phyloP scores from a whole-genome alignment of 2,329 filamentous ascomycete genomes.

The Pseudocercospora cruenta region DNA sequence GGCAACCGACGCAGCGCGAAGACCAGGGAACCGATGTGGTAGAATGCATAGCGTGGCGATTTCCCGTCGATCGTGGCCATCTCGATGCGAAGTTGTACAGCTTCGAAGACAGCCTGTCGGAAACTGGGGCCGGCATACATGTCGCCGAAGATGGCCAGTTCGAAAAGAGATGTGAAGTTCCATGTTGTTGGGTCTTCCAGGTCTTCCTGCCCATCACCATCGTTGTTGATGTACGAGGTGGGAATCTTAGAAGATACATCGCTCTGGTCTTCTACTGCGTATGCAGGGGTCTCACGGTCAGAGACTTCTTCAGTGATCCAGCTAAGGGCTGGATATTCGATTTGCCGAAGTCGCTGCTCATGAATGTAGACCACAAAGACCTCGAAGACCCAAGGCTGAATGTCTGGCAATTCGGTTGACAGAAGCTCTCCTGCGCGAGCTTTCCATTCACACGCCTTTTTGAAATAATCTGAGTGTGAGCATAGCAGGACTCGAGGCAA shows the following conservation, averaged over 20 bases:
- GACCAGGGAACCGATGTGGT: neutral
- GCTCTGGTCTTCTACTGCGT: neutral
- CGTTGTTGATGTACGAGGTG: neutral
- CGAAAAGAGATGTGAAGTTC: neutral
- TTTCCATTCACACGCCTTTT: constrained; percentile 3
- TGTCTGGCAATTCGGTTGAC: neutral
- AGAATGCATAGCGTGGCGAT: neutral
- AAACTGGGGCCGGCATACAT: neutral
- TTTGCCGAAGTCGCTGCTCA: neutral
- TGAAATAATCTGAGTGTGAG: constrained; percentile 1
- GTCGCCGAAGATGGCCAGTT: neutral
- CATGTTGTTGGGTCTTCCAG: neutral
- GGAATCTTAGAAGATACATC: neutral
- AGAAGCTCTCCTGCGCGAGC: neutral
- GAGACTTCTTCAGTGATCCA: neutral
- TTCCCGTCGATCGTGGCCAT: neutral
- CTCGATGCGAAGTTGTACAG: neutral
- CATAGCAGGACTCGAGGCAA: neutral
- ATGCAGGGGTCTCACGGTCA: neutral
- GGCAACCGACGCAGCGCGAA: neutral
- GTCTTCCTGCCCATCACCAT: neutral
- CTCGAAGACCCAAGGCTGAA: neutral
- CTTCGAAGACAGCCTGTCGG: neutral
- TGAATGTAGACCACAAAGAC: neutral
- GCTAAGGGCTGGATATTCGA: neutral